Evolutionary conservation across 2,329 filamentous ascomycete species (phyloP).

Genomic region (Monascus ruber): DNA sequence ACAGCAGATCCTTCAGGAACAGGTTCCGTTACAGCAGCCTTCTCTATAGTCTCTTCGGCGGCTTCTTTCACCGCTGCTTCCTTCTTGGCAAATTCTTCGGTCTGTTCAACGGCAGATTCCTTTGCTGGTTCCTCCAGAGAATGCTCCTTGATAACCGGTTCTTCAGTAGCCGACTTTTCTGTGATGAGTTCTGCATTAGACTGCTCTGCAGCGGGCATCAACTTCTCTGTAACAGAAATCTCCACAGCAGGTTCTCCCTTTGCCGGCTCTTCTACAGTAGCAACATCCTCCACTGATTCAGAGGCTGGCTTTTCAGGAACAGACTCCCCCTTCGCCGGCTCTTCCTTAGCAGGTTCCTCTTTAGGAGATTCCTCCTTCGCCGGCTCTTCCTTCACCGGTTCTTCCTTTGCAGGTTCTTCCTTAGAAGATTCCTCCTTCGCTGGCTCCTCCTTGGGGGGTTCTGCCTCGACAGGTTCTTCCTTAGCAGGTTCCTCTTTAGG

Average conservation of each 20-base stretch:
- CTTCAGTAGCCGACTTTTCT: constrained; percentile 2
- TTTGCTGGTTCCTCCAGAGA: no score
- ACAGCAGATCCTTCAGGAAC: constrained; percentile 2
- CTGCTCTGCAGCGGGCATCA: no score
- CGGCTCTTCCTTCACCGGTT: constrained; percentile 1
- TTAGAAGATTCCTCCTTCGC: not conserved
- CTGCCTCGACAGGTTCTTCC: not conserved
- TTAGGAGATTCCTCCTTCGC: constrained; percentile 1
- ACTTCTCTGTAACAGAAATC: not conserved
- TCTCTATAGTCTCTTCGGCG: no score
- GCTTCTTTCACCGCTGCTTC: no score
- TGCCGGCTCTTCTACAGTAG: not conserved
- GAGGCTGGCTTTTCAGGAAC: not conserved
- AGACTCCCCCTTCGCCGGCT: not conserved
- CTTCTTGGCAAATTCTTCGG: no score
- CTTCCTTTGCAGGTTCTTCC: not conserved
- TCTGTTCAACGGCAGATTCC: no score
- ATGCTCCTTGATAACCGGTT: not conserved
- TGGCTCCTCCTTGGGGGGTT: not conserved
- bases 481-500: constrained; percentile 1
- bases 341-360: not conserved
- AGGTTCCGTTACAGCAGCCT: constrained; percentile 3
- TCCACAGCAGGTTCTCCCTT: constrained; percentile 2
- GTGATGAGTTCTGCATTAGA: constrained; percentile 2
- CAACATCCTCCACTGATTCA: not conserved